Conservation (phyloP, 2,329 filamentous ascomycete genomes). For the Apiospora hydei region DNA sequence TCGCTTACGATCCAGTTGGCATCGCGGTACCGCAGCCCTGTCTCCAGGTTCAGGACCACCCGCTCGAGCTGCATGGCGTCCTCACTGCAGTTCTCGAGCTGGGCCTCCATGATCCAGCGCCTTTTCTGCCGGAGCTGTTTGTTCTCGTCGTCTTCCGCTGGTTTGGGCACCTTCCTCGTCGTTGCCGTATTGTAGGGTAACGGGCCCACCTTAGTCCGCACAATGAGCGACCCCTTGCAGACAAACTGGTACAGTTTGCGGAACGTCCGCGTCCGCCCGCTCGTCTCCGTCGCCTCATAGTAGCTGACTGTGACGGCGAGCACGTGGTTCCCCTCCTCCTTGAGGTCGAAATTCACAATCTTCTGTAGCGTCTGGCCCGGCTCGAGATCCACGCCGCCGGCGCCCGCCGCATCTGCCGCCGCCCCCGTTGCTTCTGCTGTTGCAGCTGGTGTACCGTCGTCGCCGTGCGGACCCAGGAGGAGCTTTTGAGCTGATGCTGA, state of each 20-base stretch:
- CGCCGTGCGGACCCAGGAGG: constrained; percentile 56
- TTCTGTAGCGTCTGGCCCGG: constrained; percentile 77
- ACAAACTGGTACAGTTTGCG: constrained; percentile 97
- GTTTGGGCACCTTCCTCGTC: constrained; percentile 1
- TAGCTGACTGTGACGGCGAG: constrained; percentile 94
- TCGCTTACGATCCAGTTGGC: constrained; percentile 63
- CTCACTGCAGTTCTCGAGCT: constrained; percentile 94
- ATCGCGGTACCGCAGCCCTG: constrained; percentile 58
- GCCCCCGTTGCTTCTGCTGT: constrained; percentile 14
- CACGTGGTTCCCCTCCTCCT: constrained; percentile 93
- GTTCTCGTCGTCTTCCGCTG: background rate
- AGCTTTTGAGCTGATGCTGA: constrained; percentile 67
- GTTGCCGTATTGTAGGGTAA: constrained; percentile 51
- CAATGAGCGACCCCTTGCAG: constrained; percentile 87
- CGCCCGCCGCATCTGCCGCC: constrained; percentile 25
- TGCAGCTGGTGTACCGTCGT: background rate
- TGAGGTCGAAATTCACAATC: constrained; percentile 85
- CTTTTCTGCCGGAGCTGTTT: constrained; percentile 33
- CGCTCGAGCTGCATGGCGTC: constrained; percentile 79
- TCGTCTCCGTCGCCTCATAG: constrained; percentile 80
- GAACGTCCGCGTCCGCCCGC: constrained; percentile 81
- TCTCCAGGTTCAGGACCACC: constrained; percentile 61
- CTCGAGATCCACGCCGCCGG: constrained; percentile 56
- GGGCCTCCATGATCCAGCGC: constrained; percentile 72
- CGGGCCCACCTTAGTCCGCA: constrained; percentile 85